Percentiles rank a stretch among this genome's conserved stretches.
Evolutionary conservation across 2,329 filamentous ascomycete genomes (phyloP).

Genomic region (Colletotrichum sp.): DNA sequence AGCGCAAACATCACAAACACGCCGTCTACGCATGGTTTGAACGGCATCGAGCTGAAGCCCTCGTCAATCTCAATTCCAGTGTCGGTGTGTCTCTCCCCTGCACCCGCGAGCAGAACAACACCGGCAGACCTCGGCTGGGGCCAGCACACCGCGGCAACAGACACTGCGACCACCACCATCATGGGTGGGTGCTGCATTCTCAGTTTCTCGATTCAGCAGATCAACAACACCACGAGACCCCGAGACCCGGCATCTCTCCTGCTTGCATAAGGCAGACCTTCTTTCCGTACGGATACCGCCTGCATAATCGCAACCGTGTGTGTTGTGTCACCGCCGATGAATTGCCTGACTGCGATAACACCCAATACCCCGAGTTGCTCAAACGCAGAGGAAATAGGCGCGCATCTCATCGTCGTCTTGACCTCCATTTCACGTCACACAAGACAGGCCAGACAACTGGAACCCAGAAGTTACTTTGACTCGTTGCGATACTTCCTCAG

Average conservation of each 20-base stretch:
- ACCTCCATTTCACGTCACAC: neutral
- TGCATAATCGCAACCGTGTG: neutral
- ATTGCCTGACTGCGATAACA: neutral
- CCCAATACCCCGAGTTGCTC: neutral
- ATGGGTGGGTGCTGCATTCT: neutral
- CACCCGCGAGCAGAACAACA: neutral
- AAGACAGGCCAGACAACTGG: neutral
- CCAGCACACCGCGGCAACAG: neutral
- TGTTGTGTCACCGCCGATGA: neutral
- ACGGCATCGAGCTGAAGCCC: neutral
- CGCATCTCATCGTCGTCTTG: neutral
- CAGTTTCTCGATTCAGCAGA: neutral
- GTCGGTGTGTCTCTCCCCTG: neutral
- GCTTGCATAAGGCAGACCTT: neutral
- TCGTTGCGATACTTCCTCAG: neutral
- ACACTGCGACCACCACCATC: neutral
- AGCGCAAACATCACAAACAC: constrained; percentile 6
- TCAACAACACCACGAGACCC: neutral
- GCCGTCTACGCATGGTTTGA: neutral
- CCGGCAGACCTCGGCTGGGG: neutral
- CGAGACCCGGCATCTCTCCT: neutral
- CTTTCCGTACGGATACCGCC: neutral
- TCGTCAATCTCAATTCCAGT: constrained; percentile 7
- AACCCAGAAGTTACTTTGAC: neutral
- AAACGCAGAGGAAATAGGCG: neutral